Evolutionary conservation across 306 rosid genomes (phyloP).

Genomic region (Malus sieversii): DNA sequence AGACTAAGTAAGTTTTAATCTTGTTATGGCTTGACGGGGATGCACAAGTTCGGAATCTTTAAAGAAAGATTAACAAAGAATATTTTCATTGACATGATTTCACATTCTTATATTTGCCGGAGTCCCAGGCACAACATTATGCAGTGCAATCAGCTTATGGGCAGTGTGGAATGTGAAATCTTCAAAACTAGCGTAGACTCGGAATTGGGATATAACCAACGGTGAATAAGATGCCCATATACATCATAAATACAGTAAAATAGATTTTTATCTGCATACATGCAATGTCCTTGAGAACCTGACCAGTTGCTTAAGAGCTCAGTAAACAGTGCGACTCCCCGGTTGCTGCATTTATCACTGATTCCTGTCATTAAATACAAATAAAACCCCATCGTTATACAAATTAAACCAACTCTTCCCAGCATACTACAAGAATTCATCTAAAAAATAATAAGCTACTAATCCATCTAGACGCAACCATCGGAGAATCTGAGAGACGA

Average conservation of each 20-base stretch:
- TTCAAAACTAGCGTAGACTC: not conserved
- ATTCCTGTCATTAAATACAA: conserved; percentile 38
- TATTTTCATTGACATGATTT: too few species aligned
- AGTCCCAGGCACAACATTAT: too few species aligned
- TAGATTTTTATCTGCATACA: conserved; percentile 28
- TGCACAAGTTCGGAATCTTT: not conserved
- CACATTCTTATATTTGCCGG: too few species aligned
- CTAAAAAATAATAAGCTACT: not conserved
- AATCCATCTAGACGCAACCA: not conserved
- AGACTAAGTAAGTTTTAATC: not conserved
- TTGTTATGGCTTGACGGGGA: not conserved
- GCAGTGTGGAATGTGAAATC: not conserved
- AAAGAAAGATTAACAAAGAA: too few species aligned
- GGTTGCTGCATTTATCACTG: conserved; percentile 43
- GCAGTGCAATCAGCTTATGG: not conserved
- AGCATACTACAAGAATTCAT: not conserved
- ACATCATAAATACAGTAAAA: not conserved
- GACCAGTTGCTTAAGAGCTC: conserved; percentile 51
- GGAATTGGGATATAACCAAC: not conserved
- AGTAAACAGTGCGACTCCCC: conserved; percentile 27
- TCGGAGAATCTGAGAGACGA: not conserved
- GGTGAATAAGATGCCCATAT: not conserved
- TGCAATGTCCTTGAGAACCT: conserved; percentile 59
- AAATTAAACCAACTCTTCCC: not conserved
- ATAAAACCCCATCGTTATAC: not conserved